A percentile compares a stretch with the other conserved stretches of the same genome.
Evolutionary conservation across 2,329 filamentous ascomycete species (phyloP).

Genomic region (Raffaelea deltoideospora): DNA sequence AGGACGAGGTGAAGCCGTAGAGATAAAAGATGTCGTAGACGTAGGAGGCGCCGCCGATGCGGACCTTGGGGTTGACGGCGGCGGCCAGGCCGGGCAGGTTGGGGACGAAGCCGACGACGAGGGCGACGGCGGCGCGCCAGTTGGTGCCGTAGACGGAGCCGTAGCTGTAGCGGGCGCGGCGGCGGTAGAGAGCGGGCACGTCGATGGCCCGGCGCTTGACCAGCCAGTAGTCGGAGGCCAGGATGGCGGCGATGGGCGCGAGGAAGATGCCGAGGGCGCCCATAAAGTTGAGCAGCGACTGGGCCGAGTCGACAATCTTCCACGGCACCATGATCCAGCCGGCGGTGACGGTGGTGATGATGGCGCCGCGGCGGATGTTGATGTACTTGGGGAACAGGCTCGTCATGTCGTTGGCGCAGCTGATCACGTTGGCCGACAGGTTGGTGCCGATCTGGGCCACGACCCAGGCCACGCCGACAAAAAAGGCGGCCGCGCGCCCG

Average conservation of each 20-base stretch:
- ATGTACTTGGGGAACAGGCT: slow-evolving; percentile 18
- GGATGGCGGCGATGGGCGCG: slow-evolving; percentile 15
- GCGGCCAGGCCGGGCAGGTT: neutral
- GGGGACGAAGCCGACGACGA: neutral
- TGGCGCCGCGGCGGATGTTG: slow-evolving; percentile 19
- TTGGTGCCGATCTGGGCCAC: slow-evolving; percentile 10
- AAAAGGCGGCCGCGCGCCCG: slow-evolving; percentile 11
- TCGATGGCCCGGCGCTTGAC: slow-evolving; percentile 20
- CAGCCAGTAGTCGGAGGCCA: slow-evolving; percentile 22
- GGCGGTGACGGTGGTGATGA: slow-evolving; percentile 8
- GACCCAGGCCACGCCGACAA: slow-evolving; percentile 8
- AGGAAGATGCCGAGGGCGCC: slow-evolving; percentile 9
- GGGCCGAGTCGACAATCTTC: slow-evolving; percentile 10
- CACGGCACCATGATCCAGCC: slow-evolving; percentile 14
- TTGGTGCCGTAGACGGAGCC: slow-evolving; percentile 9
- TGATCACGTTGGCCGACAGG: slow-evolving; percentile 17
- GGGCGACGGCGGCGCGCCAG: slow-evolving; percentile 6
- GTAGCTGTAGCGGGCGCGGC: slow-evolving; percentile 19
- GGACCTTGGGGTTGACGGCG: neutral
- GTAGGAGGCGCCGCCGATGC: neutral
- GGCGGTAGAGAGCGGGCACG: slow-evolving; percentile 21
- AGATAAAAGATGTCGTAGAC: slow-evolving; percentile 4
- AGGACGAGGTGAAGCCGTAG: slow-evolving; percentile 2
- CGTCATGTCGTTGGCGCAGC: slow-evolving; percentile 21
- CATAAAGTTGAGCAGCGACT: slow-evolving; percentile 9